Conservation (phyloP, 169 alveolate species). For the Eimeria falciformis region DNA sequence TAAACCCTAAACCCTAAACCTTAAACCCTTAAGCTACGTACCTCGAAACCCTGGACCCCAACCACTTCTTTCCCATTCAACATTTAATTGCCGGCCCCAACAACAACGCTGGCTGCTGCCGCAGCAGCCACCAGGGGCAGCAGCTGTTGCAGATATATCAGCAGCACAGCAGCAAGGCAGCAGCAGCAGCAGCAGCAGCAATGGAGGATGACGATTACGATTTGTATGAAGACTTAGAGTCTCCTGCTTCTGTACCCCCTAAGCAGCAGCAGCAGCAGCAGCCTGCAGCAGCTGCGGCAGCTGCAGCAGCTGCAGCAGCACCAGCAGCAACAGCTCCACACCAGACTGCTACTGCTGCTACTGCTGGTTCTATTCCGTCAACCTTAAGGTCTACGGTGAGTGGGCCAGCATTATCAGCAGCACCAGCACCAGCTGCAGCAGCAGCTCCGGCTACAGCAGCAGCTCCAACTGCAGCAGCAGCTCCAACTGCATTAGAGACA, state of each 20-base stretch:
- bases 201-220: neutral
- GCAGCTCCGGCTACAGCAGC: neutral
- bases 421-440: constrained; percentile 27
- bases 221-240: neutral
- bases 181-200: neutral
- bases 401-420: constrained; percentile 14
- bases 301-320: constrained; percentile 23
- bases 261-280: neutral
- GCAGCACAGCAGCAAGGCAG: too few species aligned
- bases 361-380: neutral
- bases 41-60: too few species aligned
- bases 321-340: neutral
- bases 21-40: too few species aligned
- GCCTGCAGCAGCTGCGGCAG: neutral
- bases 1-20: too few species aligned
- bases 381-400: neutral
- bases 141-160: too few species aligned
- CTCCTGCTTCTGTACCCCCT: neutral
- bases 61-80: too few species aligned
- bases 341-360: neutral
- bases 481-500: too few species aligned
- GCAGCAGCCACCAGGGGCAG: too few species aligned
- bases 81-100: too few species aligned
- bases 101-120: too few species aligned
- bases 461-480: too few species aligned